Percentiles rank a stretch among this genome's conserved stretches.
These are phyloP conservation scores for Salix arbutifolia DNA, from an alignment of 345 rosid species.

Conservation along the genomic window DNA sequence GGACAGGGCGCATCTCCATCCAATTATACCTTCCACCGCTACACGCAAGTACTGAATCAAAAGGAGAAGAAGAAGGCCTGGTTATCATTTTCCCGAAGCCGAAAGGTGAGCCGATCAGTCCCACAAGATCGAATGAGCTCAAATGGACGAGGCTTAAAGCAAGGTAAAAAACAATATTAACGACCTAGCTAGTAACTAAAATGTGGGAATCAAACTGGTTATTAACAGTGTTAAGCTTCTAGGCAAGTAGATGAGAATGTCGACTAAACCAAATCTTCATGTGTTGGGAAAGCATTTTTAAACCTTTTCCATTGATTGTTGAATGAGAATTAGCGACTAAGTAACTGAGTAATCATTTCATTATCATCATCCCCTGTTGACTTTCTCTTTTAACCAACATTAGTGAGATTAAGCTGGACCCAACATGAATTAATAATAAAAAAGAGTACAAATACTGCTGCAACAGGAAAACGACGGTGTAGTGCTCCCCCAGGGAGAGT, in stretches of 20 bases:
- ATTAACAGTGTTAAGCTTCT: neutral
- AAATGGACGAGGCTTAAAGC: neutral
- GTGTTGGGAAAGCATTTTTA: neutral
- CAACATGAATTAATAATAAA: neutral
- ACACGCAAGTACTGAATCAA: neutral
- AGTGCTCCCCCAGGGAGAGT: too few relatives aligned
- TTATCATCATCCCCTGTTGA: neutral
- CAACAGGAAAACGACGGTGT: too few relatives aligned
- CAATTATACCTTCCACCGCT: constrained; percentile 5
- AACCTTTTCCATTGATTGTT: neutral
- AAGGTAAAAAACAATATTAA: neutral
- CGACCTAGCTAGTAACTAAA: neutral
- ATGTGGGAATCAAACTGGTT: neutral
- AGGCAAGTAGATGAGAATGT: neutral
- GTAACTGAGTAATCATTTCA: constrained; percentile 11
- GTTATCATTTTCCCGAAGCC: constrained; percentile 11
- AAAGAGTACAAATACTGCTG: neutral
- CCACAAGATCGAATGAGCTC: neutral
- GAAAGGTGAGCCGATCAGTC: constrained; percentile 10
- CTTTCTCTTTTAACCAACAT: neutral
- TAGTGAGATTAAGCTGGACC: constrained; percentile 2
- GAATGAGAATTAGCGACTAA: neutral
- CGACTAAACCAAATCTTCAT: neutral
- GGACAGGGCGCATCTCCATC: constrained; percentile 23
- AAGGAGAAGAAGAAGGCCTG: neutral